Conservation (phyloP, 176 grass and related monocot species). For the Bonia amplexicaulis region DNA sequence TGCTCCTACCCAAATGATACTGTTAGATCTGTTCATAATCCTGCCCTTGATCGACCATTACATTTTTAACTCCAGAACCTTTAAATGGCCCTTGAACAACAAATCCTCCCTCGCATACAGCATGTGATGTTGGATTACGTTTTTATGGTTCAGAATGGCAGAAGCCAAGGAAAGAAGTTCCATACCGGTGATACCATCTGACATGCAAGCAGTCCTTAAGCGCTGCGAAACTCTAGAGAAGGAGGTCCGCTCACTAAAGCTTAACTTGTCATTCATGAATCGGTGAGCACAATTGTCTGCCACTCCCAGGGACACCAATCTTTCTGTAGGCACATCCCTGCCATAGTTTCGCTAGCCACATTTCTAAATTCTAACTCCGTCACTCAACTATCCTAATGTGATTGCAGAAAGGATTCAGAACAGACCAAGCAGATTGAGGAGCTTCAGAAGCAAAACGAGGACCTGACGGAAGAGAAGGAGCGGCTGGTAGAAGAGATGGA, state of each 20-base stretch:
- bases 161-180: constrained; percentile 73
- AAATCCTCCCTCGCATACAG: background rate
- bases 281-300: constrained; percentile 23
- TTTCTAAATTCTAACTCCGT: background rate
- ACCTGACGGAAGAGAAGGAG: constrained; percentile 49
- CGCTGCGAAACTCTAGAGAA: constrained; percentile 71
- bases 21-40: background rate
- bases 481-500: constrained; percentile 60
- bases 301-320: no score
- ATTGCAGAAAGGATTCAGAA: constrained; percentile 72
- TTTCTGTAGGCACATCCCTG: background rate
- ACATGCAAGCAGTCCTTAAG: constrained; percentile 62
- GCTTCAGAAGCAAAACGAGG: constrained; percentile 73
- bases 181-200: constrained; percentile 51
- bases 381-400: background rate
- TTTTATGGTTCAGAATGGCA: constrained; percentile 58
- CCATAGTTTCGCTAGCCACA: background rate
- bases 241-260: constrained; percentile 70
- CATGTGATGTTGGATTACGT: background rate
- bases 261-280: constrained; percentile 80
- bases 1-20: background rate
- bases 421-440: constrained; percentile 76
- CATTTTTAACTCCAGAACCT: background rate
- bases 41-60: background rate
- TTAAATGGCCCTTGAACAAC: background rate